These are phyloP conservation scores for Amanita phalloides DNA, from an alignment of 768 basidiomycete genomes.

Conservation along the genomic window DNA sequence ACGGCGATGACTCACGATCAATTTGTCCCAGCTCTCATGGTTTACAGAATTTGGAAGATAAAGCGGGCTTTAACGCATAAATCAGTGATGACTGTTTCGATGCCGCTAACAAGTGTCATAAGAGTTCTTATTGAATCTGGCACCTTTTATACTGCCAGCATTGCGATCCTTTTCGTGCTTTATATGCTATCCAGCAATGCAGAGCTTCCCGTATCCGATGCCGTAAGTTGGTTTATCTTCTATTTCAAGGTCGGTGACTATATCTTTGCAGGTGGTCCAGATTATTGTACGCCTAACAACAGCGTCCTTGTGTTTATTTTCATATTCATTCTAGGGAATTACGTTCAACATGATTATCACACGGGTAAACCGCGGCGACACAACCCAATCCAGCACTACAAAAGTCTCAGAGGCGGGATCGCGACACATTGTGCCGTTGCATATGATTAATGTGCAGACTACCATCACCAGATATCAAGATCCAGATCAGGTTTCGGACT, in stretches of 20 bases:
- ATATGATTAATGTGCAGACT: slow-evolving; percentile 22
- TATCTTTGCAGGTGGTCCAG: slow-evolving; percentile 22
- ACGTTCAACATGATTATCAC: slow-evolving; percentile 23
- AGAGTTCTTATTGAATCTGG: slow-evolving; percentile 28
- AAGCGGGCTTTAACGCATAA: slow-evolving; percentile 16
- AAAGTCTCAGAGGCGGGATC: background rate
- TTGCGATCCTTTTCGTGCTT: slow-evolving; percentile 22
- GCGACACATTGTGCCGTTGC: slow-evolving; percentile 9
- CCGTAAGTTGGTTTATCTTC: slow-evolving; percentile 16
- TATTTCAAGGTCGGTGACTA: background rate
- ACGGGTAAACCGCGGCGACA: slow-evolving; percentile 15
- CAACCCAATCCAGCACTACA: slow-evolving; percentile 4
- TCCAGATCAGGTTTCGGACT: background rate
- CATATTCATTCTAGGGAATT: slow-evolving; percentile 13
- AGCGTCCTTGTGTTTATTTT: background rate
- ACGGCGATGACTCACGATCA: background rate
- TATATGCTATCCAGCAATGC: slow-evolving; percentile 26
- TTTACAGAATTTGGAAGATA: slow-evolving; percentile 24
- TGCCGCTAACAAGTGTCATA: slow-evolving; percentile 18
- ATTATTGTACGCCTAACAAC: slow-evolving; percentile 22
- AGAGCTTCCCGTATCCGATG: slow-evolving; percentile 25
- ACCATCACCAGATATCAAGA: slow-evolving; percentile 15
- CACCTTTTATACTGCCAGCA: slow-evolving; percentile 24
- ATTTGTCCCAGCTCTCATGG: slow-evolving; percentile 21
- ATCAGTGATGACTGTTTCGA: slow-evolving; percentile 9